phyloP scores from a whole-genome alignment of 2,329 filamentous ascomycete genomes.

The Metarhizium humberi region DNA sequence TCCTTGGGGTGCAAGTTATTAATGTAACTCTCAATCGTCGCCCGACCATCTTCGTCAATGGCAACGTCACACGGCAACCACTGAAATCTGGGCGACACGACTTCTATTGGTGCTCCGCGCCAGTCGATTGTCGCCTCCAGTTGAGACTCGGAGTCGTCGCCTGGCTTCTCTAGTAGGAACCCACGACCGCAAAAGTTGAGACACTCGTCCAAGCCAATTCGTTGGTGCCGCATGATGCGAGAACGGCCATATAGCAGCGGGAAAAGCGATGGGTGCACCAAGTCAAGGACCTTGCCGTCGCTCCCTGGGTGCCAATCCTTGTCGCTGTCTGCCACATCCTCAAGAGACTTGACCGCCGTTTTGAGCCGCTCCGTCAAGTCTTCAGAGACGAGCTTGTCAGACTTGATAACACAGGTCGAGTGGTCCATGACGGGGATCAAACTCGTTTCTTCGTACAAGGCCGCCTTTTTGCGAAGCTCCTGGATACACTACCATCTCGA shows the following conservation, averaged over 20 bases:
- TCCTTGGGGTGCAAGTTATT: conserved; percentile 41
- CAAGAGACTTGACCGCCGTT: conserved; percentile 33
- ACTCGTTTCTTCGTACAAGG: conserved; percentile 21
- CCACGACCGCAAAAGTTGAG: conserved; percentile 21
- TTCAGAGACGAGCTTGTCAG: conserved; percentile 19
- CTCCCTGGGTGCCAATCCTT: conserved; percentile 56
- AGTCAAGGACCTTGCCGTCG: conserved; percentile 46
- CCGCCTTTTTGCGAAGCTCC: conserved; percentile 23
- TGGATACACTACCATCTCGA: conserved; percentile 11
- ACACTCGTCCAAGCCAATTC: conserved; percentile 27
- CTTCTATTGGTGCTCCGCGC: conserved; percentile 7
- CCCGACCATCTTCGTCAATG: conserved; percentile 23
- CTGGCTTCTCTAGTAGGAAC: too few relatives aligned
- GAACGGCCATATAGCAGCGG: conserved; percentile 46
- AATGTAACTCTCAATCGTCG: conserved; percentile 40
- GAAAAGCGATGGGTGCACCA: conserved; percentile 56
- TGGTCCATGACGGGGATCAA: conserved; percentile 19
- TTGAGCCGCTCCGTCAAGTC: conserved; percentile 27
- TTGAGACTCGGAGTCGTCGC: too few relatives aligned
- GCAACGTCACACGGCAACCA: conserved; percentile 42
- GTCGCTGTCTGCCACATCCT: conserved; percentile 37
- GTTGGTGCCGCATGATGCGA: conserved; percentile 19
- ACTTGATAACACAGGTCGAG: conserved; percentile 23
- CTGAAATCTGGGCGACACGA: conserved; percentile 20
- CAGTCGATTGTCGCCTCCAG: too few relatives aligned